phyloP scores from a whole-genome alignment of 768 basidiomycete genomes.

The Mycena maculata region DNA sequence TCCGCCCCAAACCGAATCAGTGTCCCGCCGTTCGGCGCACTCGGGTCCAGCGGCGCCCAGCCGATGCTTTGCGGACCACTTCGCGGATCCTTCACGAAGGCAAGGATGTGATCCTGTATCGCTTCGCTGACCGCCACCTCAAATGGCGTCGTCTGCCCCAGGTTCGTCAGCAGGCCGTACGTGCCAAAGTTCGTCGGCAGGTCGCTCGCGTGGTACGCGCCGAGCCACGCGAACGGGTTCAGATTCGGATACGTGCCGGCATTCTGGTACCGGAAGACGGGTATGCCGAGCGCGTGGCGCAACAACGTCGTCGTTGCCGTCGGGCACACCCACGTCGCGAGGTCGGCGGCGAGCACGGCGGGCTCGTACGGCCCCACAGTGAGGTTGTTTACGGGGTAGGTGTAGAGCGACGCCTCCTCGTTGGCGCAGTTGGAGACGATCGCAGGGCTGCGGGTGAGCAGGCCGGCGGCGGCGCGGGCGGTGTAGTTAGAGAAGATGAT shows the following conservation, averaged over 20 bases:
- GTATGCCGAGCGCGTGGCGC: constrained; percentile 13
- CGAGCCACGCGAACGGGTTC: constrained; percentile 15
- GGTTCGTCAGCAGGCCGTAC: constrained; percentile 25
- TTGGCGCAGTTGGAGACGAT: constrained; percentile 25
- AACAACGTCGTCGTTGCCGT: constrained; percentile 16
- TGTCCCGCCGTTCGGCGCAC: constrained; percentile 21
- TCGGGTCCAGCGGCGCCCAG: constrained; percentile 27
- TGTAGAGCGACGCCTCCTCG: constrained; percentile 18
- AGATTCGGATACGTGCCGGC: constrained; percentile 26
- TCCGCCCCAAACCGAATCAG: constrained; percentile 26
- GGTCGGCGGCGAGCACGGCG: not conserved
- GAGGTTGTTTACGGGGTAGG: constrained; percentile 18
- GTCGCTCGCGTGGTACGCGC: constrained; percentile 34
- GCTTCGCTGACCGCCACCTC: constrained; percentile 28
- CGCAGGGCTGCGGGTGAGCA: constrained; percentile 11
- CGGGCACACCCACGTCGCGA: constrained; percentile 13
- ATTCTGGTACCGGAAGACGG: constrained; percentile 28
- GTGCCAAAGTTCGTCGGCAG: constrained; percentile 38
- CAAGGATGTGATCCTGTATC: constrained; percentile 36
- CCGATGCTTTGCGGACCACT: constrained; percentile 12
- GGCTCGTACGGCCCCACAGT: constrained; percentile 22
- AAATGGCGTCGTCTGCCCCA: not conserved
- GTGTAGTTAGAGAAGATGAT: constrained; percentile 25
- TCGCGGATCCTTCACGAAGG: constrained; percentile 36
- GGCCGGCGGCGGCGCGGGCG: constrained; percentile 12